Evolutionary conservation across 1,284 basidiomycete species (phyloP).

Genomic region (Lignosus rhinocerotis): DNA sequence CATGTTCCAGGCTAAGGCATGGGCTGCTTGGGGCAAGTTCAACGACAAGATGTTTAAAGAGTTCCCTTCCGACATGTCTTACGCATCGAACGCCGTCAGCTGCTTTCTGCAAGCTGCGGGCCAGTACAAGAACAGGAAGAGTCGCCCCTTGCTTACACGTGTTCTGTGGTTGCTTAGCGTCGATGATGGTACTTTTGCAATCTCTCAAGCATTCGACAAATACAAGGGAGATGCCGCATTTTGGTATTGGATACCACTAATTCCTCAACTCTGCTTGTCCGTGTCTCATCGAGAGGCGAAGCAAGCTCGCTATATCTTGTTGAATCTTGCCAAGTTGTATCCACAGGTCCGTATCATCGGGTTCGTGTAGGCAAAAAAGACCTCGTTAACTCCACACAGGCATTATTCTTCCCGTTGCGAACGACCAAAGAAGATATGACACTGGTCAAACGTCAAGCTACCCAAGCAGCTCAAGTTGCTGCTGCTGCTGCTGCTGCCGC

Average conservation of each 20-base stretch:
- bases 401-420: slow-evolving; percentile 93
- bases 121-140: slow-evolving; percentile 93
- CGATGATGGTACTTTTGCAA: slow-evolving; percentile 78
- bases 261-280: slow-evolving; percentile 93
- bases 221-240: slow-evolving; percentile 97
- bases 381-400: slow-evolving; percentile 48
- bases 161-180: slow-evolving; percentile 97
- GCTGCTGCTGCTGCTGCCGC: slow-evolving; percentile 33
- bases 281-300: slow-evolving; percentile 91
- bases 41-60: slow-evolving; percentile 95
- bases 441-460: slow-evolving; percentile 47
- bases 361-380: background rate
- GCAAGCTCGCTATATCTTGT: slow-evolving; percentile 87
- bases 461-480: slow-evolving; percentile 30
- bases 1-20: slow-evolving; percentile 93
- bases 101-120: slow-evolving; percentile 99
- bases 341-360: slow-evolving; percentile 72
- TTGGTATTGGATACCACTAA: slow-evolving; percentile 99
- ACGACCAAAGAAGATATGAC: slow-evolving; percentile 90
- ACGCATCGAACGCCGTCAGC: slow-evolving; percentile 91
- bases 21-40: slow-evolving; percentile 98
- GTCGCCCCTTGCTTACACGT: slow-evolving; percentile 87
- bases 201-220: slow-evolving; percentile 91
- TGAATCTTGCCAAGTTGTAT: slow-evolving; percentile 90
- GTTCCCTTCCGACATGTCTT: slow-evolving; percentile 66